A percentile compares a stretch with the other conserved stretches of the same genome.
Conservation (phyloP, 2,329 filamentous ascomycete species). For the Monosporascus cannonballus region DNA sequence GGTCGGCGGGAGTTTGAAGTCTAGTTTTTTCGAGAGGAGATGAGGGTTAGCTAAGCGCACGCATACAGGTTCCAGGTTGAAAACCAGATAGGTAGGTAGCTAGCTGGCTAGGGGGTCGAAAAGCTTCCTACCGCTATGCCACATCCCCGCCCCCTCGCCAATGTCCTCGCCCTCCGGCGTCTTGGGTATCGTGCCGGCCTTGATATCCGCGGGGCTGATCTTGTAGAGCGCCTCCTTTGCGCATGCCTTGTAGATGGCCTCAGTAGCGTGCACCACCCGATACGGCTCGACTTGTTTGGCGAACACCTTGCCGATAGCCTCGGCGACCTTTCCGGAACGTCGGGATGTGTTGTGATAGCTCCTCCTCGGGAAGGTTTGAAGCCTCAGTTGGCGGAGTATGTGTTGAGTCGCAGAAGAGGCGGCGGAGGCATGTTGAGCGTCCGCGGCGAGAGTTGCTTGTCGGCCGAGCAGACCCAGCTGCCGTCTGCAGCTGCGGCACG, state of each 20-base stretch:
- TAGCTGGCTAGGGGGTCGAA: not conserved
- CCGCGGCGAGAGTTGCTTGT: conserved; percentile 15
- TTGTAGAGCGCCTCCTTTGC: conserved; percentile 68
- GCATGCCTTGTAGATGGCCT: conserved; percentile 72
- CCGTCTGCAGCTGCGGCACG: conserved; percentile 42
- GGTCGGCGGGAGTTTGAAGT: conserved; percentile 72
- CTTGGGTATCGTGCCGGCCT: conserved; percentile 60
- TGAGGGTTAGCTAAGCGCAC: conserved; percentile 1
- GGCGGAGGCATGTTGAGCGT: conserved; percentile 12
- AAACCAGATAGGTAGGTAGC: not conserved
- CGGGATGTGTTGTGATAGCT: conserved; percentile 31
- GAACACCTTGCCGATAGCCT: conserved; percentile 19
- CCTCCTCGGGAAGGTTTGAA: conserved; percentile 19
- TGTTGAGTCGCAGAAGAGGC: conserved; percentile 3
- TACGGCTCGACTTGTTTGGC: conserved; percentile 45
- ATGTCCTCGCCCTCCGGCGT: conserved; percentile 78
- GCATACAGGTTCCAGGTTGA: not conserved
- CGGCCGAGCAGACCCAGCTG: conserved; percentile 29
- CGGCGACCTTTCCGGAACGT: conserved; percentile 16
- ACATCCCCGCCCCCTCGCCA: conserved; percentile 67
- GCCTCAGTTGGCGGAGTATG: conserved; percentile 1
- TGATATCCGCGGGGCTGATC: conserved; percentile 62
- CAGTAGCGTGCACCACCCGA: conserved; percentile 71
- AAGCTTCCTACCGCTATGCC: conserved; percentile 67
- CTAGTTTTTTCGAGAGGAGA: conserved; percentile 35